Percentiles rank a stretch among this genome's conserved stretches.
Conservation (phyloP, 345 rosid genomes). For the Eucalyptus curtisii region DNA sequence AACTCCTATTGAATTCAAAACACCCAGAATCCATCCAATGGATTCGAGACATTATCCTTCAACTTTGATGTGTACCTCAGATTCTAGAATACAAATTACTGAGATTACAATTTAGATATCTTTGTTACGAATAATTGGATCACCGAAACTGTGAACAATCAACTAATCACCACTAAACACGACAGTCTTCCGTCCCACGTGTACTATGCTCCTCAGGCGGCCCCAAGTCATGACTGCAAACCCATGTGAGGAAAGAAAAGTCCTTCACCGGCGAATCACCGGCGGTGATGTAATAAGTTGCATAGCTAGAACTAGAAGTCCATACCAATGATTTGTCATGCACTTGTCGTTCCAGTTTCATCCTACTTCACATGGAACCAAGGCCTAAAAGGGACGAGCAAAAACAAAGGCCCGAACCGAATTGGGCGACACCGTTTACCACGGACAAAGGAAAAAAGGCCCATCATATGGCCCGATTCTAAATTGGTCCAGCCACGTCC, state of each 20-base stretch:
- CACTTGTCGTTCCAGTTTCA: neutral
- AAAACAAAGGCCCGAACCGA: neutral
- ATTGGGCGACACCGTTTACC: neutral
- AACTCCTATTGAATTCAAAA: neutral
- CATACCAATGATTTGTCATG: neutral
- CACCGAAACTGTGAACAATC: rapidly evolving
- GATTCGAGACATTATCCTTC: neutral
- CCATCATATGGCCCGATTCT: neutral
- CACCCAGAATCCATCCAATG: neutral
- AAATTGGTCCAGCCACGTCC: neutral
- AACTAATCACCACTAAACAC: neutral
- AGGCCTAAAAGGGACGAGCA: neutral
- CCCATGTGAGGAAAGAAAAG: neutral
- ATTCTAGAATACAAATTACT: neutral
- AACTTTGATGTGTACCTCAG: neutral
- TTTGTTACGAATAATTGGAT: neutral
- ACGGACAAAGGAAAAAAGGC: neutral
- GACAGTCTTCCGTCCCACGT: neutral
- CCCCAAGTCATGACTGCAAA: neutral
- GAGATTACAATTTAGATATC: neutral
- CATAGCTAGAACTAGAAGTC: neutral
- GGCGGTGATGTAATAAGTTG: neutral
- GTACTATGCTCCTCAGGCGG: neutral
- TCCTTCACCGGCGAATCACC: neutral
- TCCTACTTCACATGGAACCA: neutral